phyloP scores from a whole-genome alignment of 2,329 filamentous ascomycete genomes.

The Trichoderma sp. region DNA sequence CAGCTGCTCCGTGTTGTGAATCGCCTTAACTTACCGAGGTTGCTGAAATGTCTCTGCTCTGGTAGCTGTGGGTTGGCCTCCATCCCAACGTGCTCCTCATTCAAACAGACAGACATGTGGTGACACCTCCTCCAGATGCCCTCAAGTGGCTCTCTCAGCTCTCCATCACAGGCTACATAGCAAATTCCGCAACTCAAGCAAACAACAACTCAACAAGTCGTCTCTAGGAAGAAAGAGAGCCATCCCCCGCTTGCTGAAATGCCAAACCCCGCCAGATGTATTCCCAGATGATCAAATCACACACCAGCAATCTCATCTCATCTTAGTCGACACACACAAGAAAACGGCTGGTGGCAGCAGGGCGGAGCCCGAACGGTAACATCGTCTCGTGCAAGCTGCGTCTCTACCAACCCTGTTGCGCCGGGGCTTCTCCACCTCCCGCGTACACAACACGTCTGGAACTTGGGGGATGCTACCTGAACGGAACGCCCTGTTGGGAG shows the following conservation, averaged over 20 bases:
- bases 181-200: not conserved
- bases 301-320: not conserved
- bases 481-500: not conserved
- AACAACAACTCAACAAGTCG: not conserved
- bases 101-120: not conserved
- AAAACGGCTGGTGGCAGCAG: not conserved
- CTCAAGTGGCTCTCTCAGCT: not conserved
- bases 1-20: not conserved
- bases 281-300: not conserved
- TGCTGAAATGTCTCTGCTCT: not conserved
- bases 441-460: not conserved
- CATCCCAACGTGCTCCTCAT: not conserved
- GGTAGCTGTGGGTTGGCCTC: not conserved
- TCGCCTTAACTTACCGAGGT: not conserved
- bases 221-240: not conserved
- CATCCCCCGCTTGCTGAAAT: not conserved
- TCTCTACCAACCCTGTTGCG: not conserved
- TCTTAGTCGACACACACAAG: not conserved
- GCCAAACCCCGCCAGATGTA: not conserved
- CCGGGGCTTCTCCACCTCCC: not conserved
- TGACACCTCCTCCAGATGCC: not conserved
- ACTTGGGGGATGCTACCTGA: not conserved
- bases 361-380: not conserved
- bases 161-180: not conserved
- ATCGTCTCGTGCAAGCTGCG: not conserved